These are phyloP conservation scores for Westerdykella sp. DNA, from an alignment of 2,329 filamentous ascomycete species.

Conservation along the genomic window DNA sequence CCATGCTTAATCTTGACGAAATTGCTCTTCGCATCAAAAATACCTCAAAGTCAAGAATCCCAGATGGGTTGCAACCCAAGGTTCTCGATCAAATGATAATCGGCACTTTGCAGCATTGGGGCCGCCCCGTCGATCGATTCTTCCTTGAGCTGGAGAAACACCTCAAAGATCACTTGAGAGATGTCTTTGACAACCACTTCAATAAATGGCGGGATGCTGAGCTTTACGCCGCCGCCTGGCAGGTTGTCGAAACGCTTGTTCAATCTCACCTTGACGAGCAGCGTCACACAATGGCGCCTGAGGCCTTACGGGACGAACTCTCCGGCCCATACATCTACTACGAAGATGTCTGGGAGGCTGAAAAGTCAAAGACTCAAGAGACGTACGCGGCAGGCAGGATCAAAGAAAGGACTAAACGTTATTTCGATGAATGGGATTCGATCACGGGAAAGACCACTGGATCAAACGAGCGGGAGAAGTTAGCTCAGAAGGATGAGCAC, in stretches of 20 bases:
- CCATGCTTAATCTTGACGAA: conserved; percentile 25
- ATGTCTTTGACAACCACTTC: conserved; percentile 27
- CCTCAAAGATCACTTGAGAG: conserved; percentile 12
- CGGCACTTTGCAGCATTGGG: conserved; percentile 25
- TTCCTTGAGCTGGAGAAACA: conserved; percentile 15
- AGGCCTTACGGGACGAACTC: conserved; percentile 27
- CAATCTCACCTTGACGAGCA: conserved; percentile 22
- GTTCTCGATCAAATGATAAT: conserved; percentile 29
- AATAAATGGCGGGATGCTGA: conserved; percentile 20
- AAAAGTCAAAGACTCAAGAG: conserved; percentile 12
- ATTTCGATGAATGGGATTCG: conserved; percentile 18
- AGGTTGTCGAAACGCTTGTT: conserved; percentile 24
- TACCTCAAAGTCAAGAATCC: conserved; percentile 25
- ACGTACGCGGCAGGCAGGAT: conserved; percentile 29
- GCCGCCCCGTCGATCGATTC: conserved; percentile 18
- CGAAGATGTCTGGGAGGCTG: conserved; percentile 11
- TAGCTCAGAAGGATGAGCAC: conserved; percentile 19
- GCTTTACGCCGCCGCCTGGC: conserved; percentile 20
- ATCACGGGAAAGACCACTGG: conserved; percentile 10
- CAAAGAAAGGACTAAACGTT: conserved; percentile 16
- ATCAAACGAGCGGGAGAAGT: conserved; percentile 22
- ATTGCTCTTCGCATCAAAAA: conserved; percentile 20
- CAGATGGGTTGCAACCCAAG: conserved; percentile 31
- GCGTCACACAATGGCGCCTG: conserved; percentile 12
- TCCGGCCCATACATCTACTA: conserved; percentile 34